Evolutionary conservation across 2,329 filamentous ascomycete species (phyloP).

Genomic region (Trichoderma sp.): DNA sequence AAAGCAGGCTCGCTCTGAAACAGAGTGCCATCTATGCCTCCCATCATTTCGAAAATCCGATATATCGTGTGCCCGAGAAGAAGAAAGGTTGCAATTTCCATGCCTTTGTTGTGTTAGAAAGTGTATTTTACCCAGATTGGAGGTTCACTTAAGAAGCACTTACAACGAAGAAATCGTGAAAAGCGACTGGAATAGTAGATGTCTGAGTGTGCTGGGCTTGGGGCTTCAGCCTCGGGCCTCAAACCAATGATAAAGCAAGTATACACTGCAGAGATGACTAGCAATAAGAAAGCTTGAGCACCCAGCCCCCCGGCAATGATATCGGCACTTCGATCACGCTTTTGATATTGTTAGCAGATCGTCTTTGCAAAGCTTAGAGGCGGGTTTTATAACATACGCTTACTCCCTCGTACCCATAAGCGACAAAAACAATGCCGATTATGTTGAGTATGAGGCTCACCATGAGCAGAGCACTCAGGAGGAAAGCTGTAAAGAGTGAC

Average conservation of each 20-base stretch:
- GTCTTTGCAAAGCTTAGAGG: too few species aligned
- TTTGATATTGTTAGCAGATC: conserved; percentile 27
- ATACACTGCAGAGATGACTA: conserved; percentile 43
- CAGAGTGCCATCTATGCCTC: conserved; percentile 39
- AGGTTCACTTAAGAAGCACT: conserved; percentile 25
- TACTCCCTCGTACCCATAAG: conserved; percentile 36
- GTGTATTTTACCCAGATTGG: too few species aligned
- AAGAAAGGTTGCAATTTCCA: conserved; percentile 41
- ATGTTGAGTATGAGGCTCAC: conserved; percentile 43
- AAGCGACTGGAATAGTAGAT: conserved; percentile 48
- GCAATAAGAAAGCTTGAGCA: conserved; percentile 46
- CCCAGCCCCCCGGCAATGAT: conserved; percentile 49
- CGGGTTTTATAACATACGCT: conserved; percentile 38
- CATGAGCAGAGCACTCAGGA: conserved; percentile 40
- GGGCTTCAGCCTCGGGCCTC: conserved; percentile 39
- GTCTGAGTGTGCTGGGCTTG: conserved; percentile 43
- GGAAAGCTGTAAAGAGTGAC: conserved; percentile 39
- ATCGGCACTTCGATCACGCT: conserved; percentile 40
- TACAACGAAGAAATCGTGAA: conserved; percentile 49
- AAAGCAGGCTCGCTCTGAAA: conserved; percentile 44
- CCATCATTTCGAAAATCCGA: conserved; percentile 43
- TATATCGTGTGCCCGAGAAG: conserved; percentile 47
- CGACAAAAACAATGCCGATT: conserved; percentile 45
- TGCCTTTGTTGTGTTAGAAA: conserved; percentile 33
- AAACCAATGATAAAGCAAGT: conserved; percentile 46